A percentile compares a stretch with the other conserved stretches of the same genome.
Conservation (phyloP, 441 rosid genomes). For the Croton setiger region DNA sequence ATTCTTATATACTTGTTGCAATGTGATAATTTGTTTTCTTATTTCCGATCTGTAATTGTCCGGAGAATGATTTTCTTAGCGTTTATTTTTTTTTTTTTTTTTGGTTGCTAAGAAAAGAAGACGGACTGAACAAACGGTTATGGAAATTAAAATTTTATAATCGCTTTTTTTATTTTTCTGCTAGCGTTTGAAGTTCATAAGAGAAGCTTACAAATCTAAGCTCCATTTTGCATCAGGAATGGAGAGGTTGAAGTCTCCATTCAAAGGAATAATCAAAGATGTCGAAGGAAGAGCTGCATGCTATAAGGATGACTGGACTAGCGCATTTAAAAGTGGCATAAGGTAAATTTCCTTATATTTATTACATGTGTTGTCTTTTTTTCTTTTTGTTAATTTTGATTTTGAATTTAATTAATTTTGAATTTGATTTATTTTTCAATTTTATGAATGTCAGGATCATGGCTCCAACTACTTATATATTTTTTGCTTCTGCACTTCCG, state of each 20-base stretch:
- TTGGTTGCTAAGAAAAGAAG: constrained; percentile 10
- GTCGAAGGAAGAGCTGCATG: constrained; percentile 60
- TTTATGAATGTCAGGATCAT: constrained; percentile 42
- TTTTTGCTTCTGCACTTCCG: constrained; percentile 93
- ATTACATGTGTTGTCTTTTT: not conserved
- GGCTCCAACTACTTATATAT: constrained; percentile 74
- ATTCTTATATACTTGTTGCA: not conserved
- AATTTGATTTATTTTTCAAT: not conserved
- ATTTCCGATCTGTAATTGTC: not conserved
- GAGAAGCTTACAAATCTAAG: not conserved
- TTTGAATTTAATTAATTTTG: not conserved
- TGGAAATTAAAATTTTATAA: not conserved
- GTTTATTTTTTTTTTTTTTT: not conserved
- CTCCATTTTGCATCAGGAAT: constrained; percentile 31
- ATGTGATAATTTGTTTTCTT: constrained; percentile 1
- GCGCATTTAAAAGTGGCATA: constrained; percentile 49
- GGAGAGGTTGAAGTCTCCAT: constrained; percentile 48
- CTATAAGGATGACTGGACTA: constrained; percentile 75
- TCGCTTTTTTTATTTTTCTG: not conserved
- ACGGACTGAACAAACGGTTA: not conserved
- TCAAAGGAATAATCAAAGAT: constrained; percentile 63
- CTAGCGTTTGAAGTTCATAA: not conserved
- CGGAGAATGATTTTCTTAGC: not conserved
- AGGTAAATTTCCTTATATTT: constrained; percentile 30
- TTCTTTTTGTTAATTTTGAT: too few species aligned